phyloP scores from a whole-genome alignment of 352 stramenopile species.

The Phytophthora niederhauseri region DNA sequence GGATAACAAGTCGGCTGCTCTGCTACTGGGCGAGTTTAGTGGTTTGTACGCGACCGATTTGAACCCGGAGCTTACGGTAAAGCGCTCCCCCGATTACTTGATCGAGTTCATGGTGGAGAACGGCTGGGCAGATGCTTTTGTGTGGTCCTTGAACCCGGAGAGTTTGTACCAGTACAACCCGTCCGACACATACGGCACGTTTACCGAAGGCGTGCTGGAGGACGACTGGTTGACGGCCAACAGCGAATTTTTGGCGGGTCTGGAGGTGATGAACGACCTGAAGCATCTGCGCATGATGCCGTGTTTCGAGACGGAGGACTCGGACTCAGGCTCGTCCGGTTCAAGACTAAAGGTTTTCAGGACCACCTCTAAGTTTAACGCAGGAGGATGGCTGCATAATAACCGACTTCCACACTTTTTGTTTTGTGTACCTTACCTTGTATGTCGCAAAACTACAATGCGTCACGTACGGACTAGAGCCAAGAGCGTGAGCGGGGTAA shows the following conservation, averaged over 20 bases:
- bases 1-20: slow-evolving; percentile 45
- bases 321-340: slow-evolving; percentile 25
- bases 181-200: slow-evolving; percentile 41
- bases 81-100: slow-evolving; percentile 61
- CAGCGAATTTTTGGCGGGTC: slow-evolving; percentile 43
- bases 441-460: too few species aligned
- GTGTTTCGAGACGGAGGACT: slow-evolving; percentile 45
- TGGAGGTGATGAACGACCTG: slow-evolving; percentile 59
- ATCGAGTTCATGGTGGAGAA: slow-evolving; percentile 62
- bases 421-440: background rate
- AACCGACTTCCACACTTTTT: background rate
- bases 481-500: too few species aligned
- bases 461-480: too few species aligned
- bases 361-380: background rate
- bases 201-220: slow-evolving; percentile 55
- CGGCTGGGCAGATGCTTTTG: slow-evolving; percentile 63
- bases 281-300: slow-evolving; percentile 52
- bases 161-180: slow-evolving; percentile 72
- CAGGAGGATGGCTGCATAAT: background rate
- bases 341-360: slow-evolving; percentile 6
- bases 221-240: slow-evolving; percentile 71
- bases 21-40: slow-evolving; percentile 76
- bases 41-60: slow-evolving; percentile 64
- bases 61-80: slow-evolving; percentile 62
- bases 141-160: slow-evolving; percentile 80